Percentiles rank a stretch among this genome's conserved stretches.
Conservation (phyloP, 2,329 filamentous ascomycete species). For the Trichoderma harzianum region DNA sequence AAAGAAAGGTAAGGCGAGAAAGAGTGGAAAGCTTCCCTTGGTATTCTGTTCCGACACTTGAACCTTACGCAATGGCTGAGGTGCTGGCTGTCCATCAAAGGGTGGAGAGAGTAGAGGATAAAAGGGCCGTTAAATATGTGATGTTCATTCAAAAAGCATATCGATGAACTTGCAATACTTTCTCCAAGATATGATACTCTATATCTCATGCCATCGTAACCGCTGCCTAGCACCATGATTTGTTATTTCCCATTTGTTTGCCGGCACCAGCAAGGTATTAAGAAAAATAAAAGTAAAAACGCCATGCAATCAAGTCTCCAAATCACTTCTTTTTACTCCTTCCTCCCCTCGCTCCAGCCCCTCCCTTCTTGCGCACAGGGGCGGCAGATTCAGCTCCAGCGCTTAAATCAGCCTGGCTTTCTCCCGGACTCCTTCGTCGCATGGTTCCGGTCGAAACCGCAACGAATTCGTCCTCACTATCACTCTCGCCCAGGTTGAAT, state of each 20-base stretch:
- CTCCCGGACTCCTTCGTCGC: constrained; percentile 77
- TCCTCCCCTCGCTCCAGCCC: constrained; percentile 37
- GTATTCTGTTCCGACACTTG: not conserved
- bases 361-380: constrained; percentile 39
- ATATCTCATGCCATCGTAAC: not conserved
- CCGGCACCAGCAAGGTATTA: not conserved
- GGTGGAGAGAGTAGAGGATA: not conserved
- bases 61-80: not conserved
- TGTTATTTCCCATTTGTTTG: not conserved
- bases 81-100: not conserved
- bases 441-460: constrained; percentile 74
- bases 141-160: not conserved
- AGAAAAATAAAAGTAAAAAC: not conserved
- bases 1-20: not conserved
- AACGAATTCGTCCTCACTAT: constrained; percentile 87
- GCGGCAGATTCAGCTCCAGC: constrained; percentile 54
- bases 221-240: not conserved
- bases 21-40: not conserved
- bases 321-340: constrained; percentile 32
- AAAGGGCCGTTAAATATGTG: not conserved
- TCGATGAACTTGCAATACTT: not conserved
- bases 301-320: not conserved
- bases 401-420: constrained; percentile 51
- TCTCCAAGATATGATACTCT: not conserved
- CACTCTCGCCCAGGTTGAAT: constrained; percentile 88